Evolutionary conservation across 352 stramenopile genomes (phyloP).

Genomic region (Pythium brachiatum): DNA sequence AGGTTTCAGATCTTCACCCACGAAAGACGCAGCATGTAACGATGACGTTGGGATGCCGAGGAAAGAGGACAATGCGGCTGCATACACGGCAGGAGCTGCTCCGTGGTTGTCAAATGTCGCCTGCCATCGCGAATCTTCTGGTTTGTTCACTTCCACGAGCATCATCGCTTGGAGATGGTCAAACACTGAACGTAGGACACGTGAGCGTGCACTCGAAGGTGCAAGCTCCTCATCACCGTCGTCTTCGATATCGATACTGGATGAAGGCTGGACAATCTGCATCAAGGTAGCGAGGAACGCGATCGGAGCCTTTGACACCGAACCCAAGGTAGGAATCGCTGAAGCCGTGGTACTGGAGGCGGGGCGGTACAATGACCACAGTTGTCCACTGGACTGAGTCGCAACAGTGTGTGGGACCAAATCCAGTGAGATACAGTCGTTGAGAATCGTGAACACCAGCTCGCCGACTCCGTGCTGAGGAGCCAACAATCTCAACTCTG

Average conservation of each 20-base stretch:
- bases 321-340: neutral
- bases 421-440: constrained; percentile 10
- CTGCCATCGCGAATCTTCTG: constrained; percentile 17
- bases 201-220: neutral
- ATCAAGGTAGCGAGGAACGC: constrained; percentile 15
- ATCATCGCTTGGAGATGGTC: constrained; percentile 16
- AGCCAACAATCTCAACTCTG: constrained; percentile 5
- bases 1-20: constrained; percentile 9
- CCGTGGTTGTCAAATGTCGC: constrained; percentile 1
- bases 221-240: neutral
- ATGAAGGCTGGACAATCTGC: constrained; percentile 17
- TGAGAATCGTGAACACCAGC: constrained; percentile 16
- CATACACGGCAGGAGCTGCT: constrained; percentile 4
- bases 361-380: constrained; percentile 18
- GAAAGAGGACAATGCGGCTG: constrained; percentile 10
- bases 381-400: constrained; percentile 1
- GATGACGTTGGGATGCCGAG: constrained; percentile 8
- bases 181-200: neutral
- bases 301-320: constrained; percentile 13
- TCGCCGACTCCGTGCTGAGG: constrained; percentile 6
- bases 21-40: neutral
- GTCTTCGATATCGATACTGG: neutral
- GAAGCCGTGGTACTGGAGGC: neutral
- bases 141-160: constrained; percentile 12
- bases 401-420: constrained; percentile 9